Evolutionary conservation across 768 basidiomycete species (phyloP), one percentile per base, ranked within the genome.

Genomic region (Boletus sensibilis): DNA sequence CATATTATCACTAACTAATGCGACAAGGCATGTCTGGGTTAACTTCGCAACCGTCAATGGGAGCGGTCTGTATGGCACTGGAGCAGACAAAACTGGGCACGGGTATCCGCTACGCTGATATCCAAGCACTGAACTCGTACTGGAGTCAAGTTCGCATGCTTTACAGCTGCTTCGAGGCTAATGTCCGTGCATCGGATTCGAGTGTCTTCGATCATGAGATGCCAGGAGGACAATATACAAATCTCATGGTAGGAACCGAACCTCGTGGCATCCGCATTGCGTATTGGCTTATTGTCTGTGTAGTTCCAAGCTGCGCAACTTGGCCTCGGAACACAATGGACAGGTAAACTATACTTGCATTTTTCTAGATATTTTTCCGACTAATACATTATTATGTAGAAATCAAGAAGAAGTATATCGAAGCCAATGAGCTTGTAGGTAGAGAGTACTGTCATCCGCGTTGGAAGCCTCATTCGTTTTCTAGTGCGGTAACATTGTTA

Each of bases 191-290:
- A 25, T 95, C 94, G 50, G 97, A 98, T 71, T 97, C 95, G 46
- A 94, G 92, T 75, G 95, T 98, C 51, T 99, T 98, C 72, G 94
- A 94, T 69, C 96, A 98, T 75, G 95, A 97, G 76, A 98, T 99
- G 97, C 96, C 96, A 52, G 97, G 95, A 70, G 96, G 95, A 43
- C 93, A 94, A 72, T 94, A 93, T 72, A 94, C 92, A 33, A 94
- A 94, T 73, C 77, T 94, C 63, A 94, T 94, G 92, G 92, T 93
- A 69, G 48, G 82, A 64, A n/a, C 42, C 29, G 35, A 57, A 52
- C 38, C 56, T 45, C 37, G 47, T 58, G 56, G 38, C 58, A 53
- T n/a, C 35, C 40, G 43, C 57, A 61, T 66, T 59, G 54, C 53
- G 49, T 45, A 38, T 58, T 48, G 51, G 52, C 60, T 71, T 59